Base-by-base conservation (phyloP, 805 yeast genomes). In the Candida quercuum region DNA sequence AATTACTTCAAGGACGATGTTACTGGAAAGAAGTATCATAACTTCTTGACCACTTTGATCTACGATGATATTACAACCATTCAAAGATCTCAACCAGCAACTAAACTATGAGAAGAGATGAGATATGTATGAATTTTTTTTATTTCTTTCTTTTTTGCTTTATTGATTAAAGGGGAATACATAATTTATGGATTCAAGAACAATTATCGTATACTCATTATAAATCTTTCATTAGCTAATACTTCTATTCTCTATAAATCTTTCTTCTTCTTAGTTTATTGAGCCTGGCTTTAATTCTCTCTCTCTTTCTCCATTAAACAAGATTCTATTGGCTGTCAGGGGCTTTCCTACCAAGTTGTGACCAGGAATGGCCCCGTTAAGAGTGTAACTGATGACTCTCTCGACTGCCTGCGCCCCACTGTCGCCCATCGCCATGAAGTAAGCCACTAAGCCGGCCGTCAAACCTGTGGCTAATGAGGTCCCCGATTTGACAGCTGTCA, bases 21-120 rank as follows among this genome's bases (percentile, higher is more conserved):
- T 39, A 70, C 76, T 43, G 89, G 82, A 45, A 77, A 75, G 52
- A 76, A 76, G 54, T 79, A 81, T 61, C 78, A 83, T 41, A 89
- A 84, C 55, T 84, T 84, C 62, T 74, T 84, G 52, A 84, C 94
- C 33, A 78, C 81, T 25, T 69, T 83, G 61, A 69, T 84, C 55
- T 84, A 84, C 59, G 88, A 83, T 49, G 85, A 84, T 40, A 72
- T 80, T 40, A 73, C 80, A 33, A 76, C 84, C 3, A 40, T 64
- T 32, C 65, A 49, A 35, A 52, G 51, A 47, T 18, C 49, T 10
- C 22, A 32, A 3, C 37, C 43, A 6, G 54, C 54, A 13, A 38
- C 43, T 9, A 49, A 44, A 36, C 41, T 49, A 32, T 49, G 30
- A 45, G 14, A n/a, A n/a, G n/a, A n/a, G n/a, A n/a, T n/a, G n/a